Base-by-base conservation (phyloP, 257 asterid genomes). In the Handroanthus guayacan region DNA sequence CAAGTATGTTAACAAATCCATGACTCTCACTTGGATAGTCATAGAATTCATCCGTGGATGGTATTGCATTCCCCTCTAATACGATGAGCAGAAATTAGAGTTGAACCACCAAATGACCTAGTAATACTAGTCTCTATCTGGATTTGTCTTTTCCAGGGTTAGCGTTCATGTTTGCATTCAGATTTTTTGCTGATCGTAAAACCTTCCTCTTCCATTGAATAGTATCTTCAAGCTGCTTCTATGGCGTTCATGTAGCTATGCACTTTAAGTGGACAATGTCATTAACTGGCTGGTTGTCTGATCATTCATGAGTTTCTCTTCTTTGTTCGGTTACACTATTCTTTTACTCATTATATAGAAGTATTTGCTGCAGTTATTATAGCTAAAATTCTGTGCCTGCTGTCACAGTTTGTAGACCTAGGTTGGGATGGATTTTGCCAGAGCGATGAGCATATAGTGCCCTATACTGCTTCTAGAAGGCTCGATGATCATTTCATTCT, bases 361-460 rank as follows among this genome's bases (percentile, higher is more conserved):
- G 86, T 81, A 73, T 58, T 71, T 55, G 69, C 72, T 80, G 87
- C 84, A 86, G 84, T 83, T 76, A 77, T 58, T 56, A 73, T 78
- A 69, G 86, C 92, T 89, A 86, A 87, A 77, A 75, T 82, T 81
- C 78, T 84, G 78, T 84, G 74, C 78, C 82, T 85, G 87, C 68
- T 90, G 81, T 78, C 82, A 74, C 94, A 89, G 97, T 80, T 87
- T 69, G 94, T 82, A 83, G 94, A 89, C 72, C 69, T 81, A 20
- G 84, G 66, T 72, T 87, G 98, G 97, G 92, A 87, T 83, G 96
- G 88, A 67, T 79, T 85, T 79, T 83, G 82, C 78, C 84, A 31
- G 70, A 73, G 84, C 62, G 97, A 83, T 79, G 98, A 91, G 74
- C 94, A 86, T 86, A 85, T 82, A 79, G 96, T 86, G 60, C 96